Evolutionary conservation across 2,329 filamentous ascomycete species (phyloP).

Genomic region (Sclerotinia glacialis): DNA sequence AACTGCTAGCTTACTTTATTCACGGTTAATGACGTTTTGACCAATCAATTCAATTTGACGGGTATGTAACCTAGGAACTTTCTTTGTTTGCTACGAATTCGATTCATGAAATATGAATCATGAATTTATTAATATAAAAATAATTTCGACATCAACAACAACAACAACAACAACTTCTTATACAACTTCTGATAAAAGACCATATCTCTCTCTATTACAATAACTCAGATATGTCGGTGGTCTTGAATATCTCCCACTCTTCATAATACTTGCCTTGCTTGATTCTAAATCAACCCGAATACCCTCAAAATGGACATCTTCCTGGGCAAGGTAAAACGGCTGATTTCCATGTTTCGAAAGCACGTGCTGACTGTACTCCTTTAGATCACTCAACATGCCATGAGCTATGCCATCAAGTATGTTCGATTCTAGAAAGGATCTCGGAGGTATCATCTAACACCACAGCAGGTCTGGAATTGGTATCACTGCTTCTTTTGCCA

Average conservation of each 20-base stretch:
- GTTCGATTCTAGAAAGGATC: neutral
- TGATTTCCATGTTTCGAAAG: slow-evolving; percentile 14
- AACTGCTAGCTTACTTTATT: neutral
- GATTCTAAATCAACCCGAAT: neutral
- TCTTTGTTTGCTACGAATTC: slow-evolving; percentile 8
- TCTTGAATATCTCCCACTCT: neutral
- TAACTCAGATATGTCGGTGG: neutral
- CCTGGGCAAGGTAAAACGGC: slow-evolving; percentile 53
- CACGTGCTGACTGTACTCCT: slow-evolving; percentile 31
- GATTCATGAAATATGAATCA: too few relatives aligned
- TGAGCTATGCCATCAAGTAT: slow-evolving; percentile 83
- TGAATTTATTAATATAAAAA: slow-evolving; percentile 2
- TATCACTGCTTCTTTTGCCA: slow-evolving; percentile 80
- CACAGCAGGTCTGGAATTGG: slow-evolving; percentile 67
- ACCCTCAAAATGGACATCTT: slow-evolving; percentile 44
- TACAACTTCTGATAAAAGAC: neutral
- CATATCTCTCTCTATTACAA: neutral
- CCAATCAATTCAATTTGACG: slow-evolving; percentile 16
- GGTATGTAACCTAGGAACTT: neutral
- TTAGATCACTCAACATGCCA: slow-evolving; percentile 55
- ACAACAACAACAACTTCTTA: neutral
- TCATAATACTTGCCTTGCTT: neutral
- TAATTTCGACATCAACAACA: neutral
- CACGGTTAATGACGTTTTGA: slow-evolving; percentile 15
- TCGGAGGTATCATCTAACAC: neutral